Evolutionary conservation across 768 basidiomycete genomes (phyloP).

Genomic region (Terana coerulea): DNA sequence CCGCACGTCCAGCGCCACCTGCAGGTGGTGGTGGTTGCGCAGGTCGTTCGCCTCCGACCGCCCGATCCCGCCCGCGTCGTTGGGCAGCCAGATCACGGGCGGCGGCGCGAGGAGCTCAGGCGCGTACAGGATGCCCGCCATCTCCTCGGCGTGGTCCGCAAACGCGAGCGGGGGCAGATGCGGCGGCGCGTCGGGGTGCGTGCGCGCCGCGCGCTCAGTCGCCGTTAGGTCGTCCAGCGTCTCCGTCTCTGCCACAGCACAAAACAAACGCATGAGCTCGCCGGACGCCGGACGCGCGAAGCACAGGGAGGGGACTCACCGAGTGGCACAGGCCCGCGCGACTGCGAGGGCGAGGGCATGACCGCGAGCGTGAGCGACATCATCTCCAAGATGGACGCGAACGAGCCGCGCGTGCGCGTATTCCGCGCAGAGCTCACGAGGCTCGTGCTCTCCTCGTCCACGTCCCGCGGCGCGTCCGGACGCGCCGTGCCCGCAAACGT

Average conservation of each 20-base stretch:
- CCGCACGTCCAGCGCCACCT: conserved; percentile 66
- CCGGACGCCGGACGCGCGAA: background rate
- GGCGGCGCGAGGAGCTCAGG: conserved; percentile 75
- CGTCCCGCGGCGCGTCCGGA: conserved; percentile 23
- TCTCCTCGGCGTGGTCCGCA: conserved; percentile 72
- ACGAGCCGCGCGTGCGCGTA: conserved; percentile 58
- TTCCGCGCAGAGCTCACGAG: conserved; percentile 36
- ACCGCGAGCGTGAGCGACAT: conserved; percentile 78
- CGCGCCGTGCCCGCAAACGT: conserved; percentile 46
- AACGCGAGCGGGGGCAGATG: conserved; percentile 67
- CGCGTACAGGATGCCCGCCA: conserved; percentile 75
- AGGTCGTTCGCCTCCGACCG: conserved; percentile 74
- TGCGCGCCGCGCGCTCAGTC: conserved; percentile 73
- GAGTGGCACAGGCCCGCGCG: conserved; percentile 61
- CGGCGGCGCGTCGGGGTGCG: conserved; percentile 74
- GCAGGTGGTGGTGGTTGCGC: conserved; percentile 67
- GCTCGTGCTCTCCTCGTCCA: conserved; percentile 51
- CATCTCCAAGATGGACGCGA: conserved; percentile 82
- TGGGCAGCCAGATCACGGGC: conserved; percentile 83
- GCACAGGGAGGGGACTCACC: conserved; percentile 41
- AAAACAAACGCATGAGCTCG: background rate
- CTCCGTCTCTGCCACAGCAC: conserved; percentile 51
- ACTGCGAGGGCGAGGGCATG: conserved; percentile 54
- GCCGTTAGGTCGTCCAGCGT: conserved; percentile 77
- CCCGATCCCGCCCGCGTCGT: conserved; percentile 71